Evolutionary conservation across 306 rosid genomes (phyloP), one percentile per base, ranked within the genome.

Genomic region (Cucurbita moschata): DNA sequence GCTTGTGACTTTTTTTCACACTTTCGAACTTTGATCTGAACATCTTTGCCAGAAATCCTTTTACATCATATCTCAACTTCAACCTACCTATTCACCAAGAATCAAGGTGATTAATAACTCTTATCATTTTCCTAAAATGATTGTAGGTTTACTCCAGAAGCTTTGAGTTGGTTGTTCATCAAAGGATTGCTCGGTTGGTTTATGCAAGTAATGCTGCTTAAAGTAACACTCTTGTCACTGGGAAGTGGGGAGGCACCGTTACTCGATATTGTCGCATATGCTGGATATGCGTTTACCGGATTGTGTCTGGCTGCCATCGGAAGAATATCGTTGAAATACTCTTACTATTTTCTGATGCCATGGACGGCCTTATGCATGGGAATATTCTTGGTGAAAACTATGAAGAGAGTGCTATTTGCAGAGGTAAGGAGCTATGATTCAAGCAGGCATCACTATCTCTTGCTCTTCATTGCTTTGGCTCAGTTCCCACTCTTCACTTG

Each of bases 151-250:
- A 85, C 95, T 80, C 99, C 96, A 55, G 99, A 89, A 75, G 95
- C 96, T 78, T 80, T 91, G 80, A 94, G 88, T 83, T 94, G 92
- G 92, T 76, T 94, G 86, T 94, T 94, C 82, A 81, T 87, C 77
- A 94, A 94, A 85, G 99, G 96, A 70, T 83, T 94, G 76, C 89
- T 94, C 8, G 99, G 97, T 68, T 94, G 99, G 99, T 81, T 84
- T 77, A 61, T 86, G 83, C 99, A 94, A 94, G 91, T 86, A 9
- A 8, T 81, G 26, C 83, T 91, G 43, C 92, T 94, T 63, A 94
- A 94, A 82, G 75, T 85, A 71, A 84, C 88, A 8, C 81, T 94
- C 71, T 83, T 94, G 61, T 89, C 92, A 38, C 43, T 91, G 83
- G 99, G 96, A 19, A 81, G 91, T 40, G 97, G 90, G 10, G 97